Percentiles rank a stretch among this genome's conserved stretches.
phyloP scores from a whole-genome alignment of 306 rosid species.

The Clitoria ternatea region DNA sequence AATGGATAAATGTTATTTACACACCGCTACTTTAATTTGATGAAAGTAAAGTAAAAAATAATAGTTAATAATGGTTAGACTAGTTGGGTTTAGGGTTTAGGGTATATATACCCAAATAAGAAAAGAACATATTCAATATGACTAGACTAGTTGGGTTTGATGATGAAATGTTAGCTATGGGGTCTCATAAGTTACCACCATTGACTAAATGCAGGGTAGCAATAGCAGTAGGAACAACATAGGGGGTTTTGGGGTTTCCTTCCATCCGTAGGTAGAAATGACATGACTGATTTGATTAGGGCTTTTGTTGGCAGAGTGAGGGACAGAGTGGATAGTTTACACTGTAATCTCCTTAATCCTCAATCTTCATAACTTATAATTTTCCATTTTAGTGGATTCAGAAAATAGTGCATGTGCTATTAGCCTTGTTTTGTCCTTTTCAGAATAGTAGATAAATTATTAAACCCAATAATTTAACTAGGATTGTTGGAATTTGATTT shows the following conservation, averaged over 20 bases:
- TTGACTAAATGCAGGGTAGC: conserved; percentile 30
- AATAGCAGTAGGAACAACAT: neutral
- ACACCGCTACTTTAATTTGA: no score
- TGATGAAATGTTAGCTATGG: conserved; percentile 24
- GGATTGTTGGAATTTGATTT: no score
- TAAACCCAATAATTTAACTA: no score
- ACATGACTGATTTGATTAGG: conserved; percentile 32
- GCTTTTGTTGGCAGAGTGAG: conserved; percentile 25
- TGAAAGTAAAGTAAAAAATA: no score
- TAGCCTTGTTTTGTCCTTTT: no score
- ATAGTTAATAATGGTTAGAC: no score
- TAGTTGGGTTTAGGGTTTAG: no score
- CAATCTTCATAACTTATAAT: no score
- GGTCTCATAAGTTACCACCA: conserved; percentile 8
- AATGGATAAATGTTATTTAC: no score
- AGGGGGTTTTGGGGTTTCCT: conserved; percentile 5
- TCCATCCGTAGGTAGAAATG: conserved; percentile 20
- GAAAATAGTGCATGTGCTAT: no score
- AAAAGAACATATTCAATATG: neutral
- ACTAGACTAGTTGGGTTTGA: conserved; percentile 2
- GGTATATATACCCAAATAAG: neutral
- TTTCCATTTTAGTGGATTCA: no score
- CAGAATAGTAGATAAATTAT: no score
- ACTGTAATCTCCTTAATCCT: conserved; percentile 32
- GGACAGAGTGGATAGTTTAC: conserved; percentile 33